phyloP scores from a whole-genome alignment of 768 basidiomycete genomes.

The Nevesoporus exiguus region DNA sequence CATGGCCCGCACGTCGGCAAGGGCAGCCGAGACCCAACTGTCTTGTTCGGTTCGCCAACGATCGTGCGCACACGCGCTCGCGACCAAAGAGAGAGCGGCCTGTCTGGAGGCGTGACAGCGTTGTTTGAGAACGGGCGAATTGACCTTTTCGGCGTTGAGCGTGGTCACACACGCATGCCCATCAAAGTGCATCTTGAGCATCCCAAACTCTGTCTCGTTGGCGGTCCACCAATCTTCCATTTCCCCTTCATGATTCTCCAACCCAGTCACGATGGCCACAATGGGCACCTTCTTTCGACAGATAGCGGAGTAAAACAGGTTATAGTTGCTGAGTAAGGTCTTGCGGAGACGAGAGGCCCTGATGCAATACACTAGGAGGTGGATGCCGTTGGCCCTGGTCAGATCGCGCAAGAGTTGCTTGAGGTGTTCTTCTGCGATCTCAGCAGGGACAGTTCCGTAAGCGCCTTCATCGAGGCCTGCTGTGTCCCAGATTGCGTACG shows the following conservation, averaged over 20 bases:
- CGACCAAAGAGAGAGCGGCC: slow-evolving; percentile 20
- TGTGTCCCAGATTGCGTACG: slow-evolving; percentile 36
- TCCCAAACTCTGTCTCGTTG: slow-evolving; percentile 29
- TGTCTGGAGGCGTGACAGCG: slow-evolving; percentile 28
- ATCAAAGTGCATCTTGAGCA: slow-evolving; percentile 31
- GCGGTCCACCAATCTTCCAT: slow-evolving; percentile 34
- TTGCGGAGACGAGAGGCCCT: slow-evolving; percentile 31
- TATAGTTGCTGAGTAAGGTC: slow-evolving; percentile 33
- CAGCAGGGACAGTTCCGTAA: slow-evolving; percentile 28
- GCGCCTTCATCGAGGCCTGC: slow-evolving; percentile 38
- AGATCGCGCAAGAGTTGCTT: slow-evolving; percentile 25
- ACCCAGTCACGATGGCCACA: slow-evolving; percentile 35
- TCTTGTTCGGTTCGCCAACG: slow-evolving; percentile 25
- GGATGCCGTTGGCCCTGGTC: slow-evolving; percentile 25
- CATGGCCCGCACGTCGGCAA: slow-evolving; percentile 26
- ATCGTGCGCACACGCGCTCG: slow-evolving; percentile 16
- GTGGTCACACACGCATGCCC: slow-evolving; percentile 41
- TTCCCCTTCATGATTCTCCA: slow-evolving; percentile 34
- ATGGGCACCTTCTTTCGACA: slow-evolving; percentile 37
- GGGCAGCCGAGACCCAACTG: slow-evolving; percentile 17
- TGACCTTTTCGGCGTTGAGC: slow-evolving; percentile 27
- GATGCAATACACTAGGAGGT: slow-evolving; percentile 33
- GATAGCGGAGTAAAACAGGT: slow-evolving; percentile 36
- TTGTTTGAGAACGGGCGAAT: slow-evolving; percentile 27
- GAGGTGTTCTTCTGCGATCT: slow-evolving; percentile 27